Base-by-base conservation (phyloP, 2,329 filamentous ascomycete species). In the Ceratocystis lukuohia region DNA sequence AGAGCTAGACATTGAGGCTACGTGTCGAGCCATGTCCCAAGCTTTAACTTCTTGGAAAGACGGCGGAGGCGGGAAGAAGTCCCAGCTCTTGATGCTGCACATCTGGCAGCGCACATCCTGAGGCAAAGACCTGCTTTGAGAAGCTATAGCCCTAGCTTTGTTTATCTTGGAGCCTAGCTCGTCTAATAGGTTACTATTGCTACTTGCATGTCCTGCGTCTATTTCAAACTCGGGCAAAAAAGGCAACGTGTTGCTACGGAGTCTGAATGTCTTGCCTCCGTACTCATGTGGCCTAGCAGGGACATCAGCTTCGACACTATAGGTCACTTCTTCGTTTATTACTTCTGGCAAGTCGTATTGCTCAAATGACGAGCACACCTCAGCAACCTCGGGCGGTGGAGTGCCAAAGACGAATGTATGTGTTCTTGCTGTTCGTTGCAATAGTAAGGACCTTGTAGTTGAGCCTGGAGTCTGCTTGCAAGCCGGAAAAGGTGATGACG, bases 321-420 rank as follows among this genome's bases (percentile, higher is more conserved):
- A 97, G 72, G 87, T 92, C 0, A 92, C 87, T 72, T 91, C 86
- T 74, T 91, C 89, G 69, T 96, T 95, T 62, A 96, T 82, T 15
- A 88, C 81, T 67, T 86, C 80, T 0, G 88, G 88, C 7, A 85
- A 53, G 15, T 68, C 48, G 41, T 72, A 57, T 1, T 73, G 72
- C 7, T 70, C 70, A 62, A 75, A 65, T 1, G 71, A 65, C n/a
- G 62, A 61, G 46, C 25, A 62, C 8, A 69, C 61, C 30, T 67
- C 62, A 2, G 28, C 57, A 17, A 48, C 63, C 7, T 70, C 70
- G 8, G 74, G 72, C 0, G 76, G 75, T 20, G 72, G 72, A 7
- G 22, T 33, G 17, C 22, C 30, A 28, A 59, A 59, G 2, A 45
- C 15, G 12, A 67, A 59, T 17, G 44, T 64, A 17, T 17, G n/a